phyloP scores from a whole-genome alignment of 2,329 filamentous ascomycete species.

The Chalaropsis ovoidea region DNA sequence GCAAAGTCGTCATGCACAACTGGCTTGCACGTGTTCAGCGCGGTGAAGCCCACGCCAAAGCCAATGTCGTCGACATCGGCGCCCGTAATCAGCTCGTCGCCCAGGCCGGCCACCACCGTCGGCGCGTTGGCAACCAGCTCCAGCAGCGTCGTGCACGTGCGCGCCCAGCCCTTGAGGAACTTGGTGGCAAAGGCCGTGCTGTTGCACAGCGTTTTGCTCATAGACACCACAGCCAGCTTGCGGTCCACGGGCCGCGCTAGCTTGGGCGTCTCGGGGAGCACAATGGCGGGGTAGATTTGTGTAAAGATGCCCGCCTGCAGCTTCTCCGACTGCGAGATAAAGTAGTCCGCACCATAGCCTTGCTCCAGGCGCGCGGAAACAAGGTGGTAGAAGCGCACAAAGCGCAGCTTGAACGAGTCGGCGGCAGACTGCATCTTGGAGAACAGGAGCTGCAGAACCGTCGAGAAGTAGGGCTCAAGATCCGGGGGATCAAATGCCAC shows the following conservation, averaged over 20 bases:
- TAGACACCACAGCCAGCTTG: constrained; percentile 84
- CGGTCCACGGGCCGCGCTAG: constrained; percentile 79
- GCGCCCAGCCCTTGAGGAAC: constrained; percentile 81
- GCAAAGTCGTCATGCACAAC: constrained; percentile 70
- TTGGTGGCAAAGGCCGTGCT: constrained; percentile 71
- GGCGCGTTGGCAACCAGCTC: constrained; percentile 85
- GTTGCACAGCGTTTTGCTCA: constrained; percentile 84
- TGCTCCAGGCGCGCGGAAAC: constrained; percentile 67
- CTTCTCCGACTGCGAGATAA: constrained; percentile 72
- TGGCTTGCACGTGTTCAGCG: constrained; percentile 79
- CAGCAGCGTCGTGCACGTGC: constrained; percentile 80
- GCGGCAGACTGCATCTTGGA: constrained; percentile 58
- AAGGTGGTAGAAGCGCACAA: constrained; percentile 90
- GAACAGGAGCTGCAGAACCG: constrained; percentile 73
- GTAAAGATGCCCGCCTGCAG: constrained; percentile 73
- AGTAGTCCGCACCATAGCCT: constrained; percentile 85
- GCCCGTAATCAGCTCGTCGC: constrained; percentile 70
- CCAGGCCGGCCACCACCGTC: constrained; percentile 49
- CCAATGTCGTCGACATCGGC: constrained; percentile 89
- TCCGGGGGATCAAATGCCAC: constrained; percentile 57
- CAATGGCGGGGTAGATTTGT: constrained; percentile 73
- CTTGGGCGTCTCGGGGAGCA: constrained; percentile 81
- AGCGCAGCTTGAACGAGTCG: constrained; percentile 75
- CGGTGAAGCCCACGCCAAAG: constrained; percentile 90
- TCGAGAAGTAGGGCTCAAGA: constrained; percentile 66